Base-by-base conservation (phyloP, 2,329 filamentous ascomycete species). In the Claviceps sp. region DNA sequence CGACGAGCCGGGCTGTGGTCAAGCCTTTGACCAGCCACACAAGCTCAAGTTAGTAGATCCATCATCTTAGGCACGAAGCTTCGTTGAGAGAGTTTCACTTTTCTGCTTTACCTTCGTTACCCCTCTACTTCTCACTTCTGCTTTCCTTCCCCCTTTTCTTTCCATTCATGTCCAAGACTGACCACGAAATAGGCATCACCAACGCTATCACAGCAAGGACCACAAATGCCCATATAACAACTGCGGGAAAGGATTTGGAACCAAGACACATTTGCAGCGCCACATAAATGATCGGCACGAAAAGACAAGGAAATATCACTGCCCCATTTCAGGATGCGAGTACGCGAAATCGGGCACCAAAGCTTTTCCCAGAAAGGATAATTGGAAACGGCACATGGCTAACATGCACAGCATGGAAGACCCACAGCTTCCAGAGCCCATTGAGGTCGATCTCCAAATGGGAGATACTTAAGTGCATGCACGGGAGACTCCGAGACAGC, bases 221-320 rank as follows among this genome's bases (percentile, higher is more conserved):
- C 78, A 82, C 60, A 77, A 79, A 50, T 77, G 77, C 52, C 70
- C 70, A 3, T 77, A 78, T 52, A 61, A 67, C 0, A 68, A 67
- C 22, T 82, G 78, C 57, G 72, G 70, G 50, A 79, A 76, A 60
- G 71, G 72, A 22, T 82, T 82, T 53, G 78, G 78, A 50, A 82
- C 78, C 20, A 79, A 79, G 61, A 81, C 78, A 4, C 78, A 81
- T 60, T 67, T 82, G 46, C 76, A 80, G 59, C 76, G 78, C 9
- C 78, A 82, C 58, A 74, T 81, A 61, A 81, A 82, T 62, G 78
- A 81, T 59, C 75, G 78, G 53, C 78, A 82, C 60, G 70, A 72
- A 57, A 79, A 80, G 66, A 77, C 73, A 54, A 77, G 76, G 61
- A 78, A 78, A 54, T 81, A 76, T 52, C 77, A 81, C 60, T 82